Evolutionary conservation across 768 basidiomycete genomes (phyloP).

Genomic region (Rickenella mellea): DNA sequence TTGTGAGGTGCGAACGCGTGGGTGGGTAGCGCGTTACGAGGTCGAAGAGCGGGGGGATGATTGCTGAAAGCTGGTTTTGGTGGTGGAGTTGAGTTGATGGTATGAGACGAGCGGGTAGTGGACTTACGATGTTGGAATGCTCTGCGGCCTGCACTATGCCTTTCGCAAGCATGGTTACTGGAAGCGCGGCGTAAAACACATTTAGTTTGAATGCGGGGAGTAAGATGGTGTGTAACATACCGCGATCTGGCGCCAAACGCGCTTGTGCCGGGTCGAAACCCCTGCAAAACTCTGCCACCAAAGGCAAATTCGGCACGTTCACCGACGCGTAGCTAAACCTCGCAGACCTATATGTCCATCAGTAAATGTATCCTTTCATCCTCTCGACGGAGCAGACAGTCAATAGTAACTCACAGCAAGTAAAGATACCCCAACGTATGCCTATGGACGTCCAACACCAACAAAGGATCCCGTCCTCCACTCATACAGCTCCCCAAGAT

Average conservation of each 20-base stretch:
- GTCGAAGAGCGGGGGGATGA: slow-evolving; percentile 48
- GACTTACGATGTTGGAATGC: slow-evolving; percentile 40
- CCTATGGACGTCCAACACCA: too few species aligned
- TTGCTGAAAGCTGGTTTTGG: slow-evolving; percentile 25
- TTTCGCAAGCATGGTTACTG: slow-evolving; percentile 60
- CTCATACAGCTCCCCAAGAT: too few species aligned
- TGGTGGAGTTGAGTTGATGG: slow-evolving; percentile 19
- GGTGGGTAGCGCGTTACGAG: slow-evolving; percentile 58
- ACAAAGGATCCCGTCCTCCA: too few species aligned
- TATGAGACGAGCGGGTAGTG: slow-evolving; percentile 1
- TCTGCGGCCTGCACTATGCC: slow-evolving; percentile 47
- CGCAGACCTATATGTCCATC: too few species aligned
- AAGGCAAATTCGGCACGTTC: too few species aligned
- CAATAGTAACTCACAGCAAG: too few species aligned
- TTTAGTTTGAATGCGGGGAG: not conserved
- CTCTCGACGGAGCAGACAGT: too few species aligned
- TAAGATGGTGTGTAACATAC: slow-evolving; percentile 22
- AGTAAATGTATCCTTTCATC: too few species aligned
- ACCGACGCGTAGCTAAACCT: too few species aligned
- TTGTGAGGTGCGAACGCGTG: slow-evolving; percentile 48
- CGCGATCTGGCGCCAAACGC: slow-evolving; percentile 58
- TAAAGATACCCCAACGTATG: too few species aligned
- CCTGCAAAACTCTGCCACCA: slow-evolving; percentile 53
- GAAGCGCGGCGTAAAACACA: slow-evolving; percentile 4
- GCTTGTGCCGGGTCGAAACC: slow-evolving; percentile 56